Evolutionary conservation across 345 rosid genomes (phyloP).

Genomic region (Aurinia saxatilis): DNA sequence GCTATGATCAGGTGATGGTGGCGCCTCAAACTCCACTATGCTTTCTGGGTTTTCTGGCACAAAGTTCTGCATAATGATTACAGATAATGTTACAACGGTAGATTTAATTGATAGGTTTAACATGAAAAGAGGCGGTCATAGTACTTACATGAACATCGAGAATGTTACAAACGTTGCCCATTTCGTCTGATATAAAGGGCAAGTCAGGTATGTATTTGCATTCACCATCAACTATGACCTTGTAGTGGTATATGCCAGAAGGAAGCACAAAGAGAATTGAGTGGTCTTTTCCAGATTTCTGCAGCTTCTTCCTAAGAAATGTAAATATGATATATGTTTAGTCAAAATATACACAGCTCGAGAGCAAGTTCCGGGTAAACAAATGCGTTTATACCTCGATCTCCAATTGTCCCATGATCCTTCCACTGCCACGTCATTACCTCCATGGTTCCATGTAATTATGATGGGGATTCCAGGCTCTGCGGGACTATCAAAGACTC

Average conservation of each 20-base stretch:
- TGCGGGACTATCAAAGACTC: conserved; percentile 29
- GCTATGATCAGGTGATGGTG: conserved; percentile 70
- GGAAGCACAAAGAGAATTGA: conserved; percentile 72
- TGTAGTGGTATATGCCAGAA: conserved; percentile 79
- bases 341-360: not conserved
- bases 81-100: not conserved
- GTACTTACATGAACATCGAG: conserved; percentile 74
- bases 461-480: conserved; percentile 71
- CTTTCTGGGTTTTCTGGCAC: conserved; percentile 79
- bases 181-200: conserved; percentile 63
- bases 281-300: conserved; percentile 77
- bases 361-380: not conserved
- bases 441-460: conserved; percentile 86
- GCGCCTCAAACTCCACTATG: conserved; percentile 68
- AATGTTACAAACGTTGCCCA: conserved; percentile 64
- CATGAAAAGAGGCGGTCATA: not conserved
- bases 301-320: conserved; percentile 58
- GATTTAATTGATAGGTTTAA: not conserved
- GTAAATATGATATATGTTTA: not conserved
- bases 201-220: conserved; percentile 75
- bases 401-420: conserved; percentile 96
- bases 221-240: conserved; percentile 81
- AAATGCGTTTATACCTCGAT: conserved; percentile 42
- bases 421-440: conserved; percentile 74
- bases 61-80: conserved; percentile 41